These are phyloP conservation scores for Spathaspora girioi DNA, from an alignment of 805 yeast genomes.

Conservation along the genomic window DNA sequence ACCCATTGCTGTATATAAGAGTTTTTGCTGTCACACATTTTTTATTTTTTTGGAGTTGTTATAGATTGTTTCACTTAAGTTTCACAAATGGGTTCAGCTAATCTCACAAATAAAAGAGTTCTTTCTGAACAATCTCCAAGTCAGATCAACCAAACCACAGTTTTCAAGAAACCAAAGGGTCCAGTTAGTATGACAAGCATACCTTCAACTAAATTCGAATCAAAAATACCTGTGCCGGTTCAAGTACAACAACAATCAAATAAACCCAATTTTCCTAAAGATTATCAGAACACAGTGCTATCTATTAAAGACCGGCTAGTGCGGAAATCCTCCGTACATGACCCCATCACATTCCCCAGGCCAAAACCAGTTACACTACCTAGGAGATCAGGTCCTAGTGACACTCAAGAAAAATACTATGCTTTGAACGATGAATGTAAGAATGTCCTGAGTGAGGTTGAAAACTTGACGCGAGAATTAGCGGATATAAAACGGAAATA, in stretches of 20 bases:
- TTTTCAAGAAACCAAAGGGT: background rate
- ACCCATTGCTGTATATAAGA: background rate
- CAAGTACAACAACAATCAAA: background rate
- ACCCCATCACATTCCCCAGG: background rate
- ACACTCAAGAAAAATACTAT: slow-evolving; percentile 3
- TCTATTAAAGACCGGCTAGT: slow-evolving; percentile 5
- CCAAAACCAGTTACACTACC: background rate
- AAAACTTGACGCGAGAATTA: slow-evolving; percentile 3
- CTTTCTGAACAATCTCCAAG: slow-evolving; percentile 6
- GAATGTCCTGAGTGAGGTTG: background rate
- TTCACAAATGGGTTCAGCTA: background rate
- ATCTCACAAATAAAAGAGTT: slow-evolving; percentile 1
- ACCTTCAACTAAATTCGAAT: background rate
- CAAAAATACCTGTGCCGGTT: background rate
- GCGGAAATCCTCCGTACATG: slow-evolving; percentile 3
- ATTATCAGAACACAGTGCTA: slow-evolving; percentile 2
- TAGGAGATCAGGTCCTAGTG: too few relatives aligned
- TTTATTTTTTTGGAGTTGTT: background rate
- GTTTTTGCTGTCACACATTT: background rate
- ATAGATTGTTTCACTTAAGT: background rate
- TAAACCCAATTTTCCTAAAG: background rate
- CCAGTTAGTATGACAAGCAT: background rate
- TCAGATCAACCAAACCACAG: background rate
- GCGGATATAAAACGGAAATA: slow-evolving; percentile 1
- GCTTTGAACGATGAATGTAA: slow-evolving; percentile 5